Percentiles rank a stretch among this genome's conserved stretches.
These are phyloP conservation scores for Penicillium argentinense DNA, from an alignment of 495 filamentous ascomycete species.

Conservation along the genomic window DNA sequence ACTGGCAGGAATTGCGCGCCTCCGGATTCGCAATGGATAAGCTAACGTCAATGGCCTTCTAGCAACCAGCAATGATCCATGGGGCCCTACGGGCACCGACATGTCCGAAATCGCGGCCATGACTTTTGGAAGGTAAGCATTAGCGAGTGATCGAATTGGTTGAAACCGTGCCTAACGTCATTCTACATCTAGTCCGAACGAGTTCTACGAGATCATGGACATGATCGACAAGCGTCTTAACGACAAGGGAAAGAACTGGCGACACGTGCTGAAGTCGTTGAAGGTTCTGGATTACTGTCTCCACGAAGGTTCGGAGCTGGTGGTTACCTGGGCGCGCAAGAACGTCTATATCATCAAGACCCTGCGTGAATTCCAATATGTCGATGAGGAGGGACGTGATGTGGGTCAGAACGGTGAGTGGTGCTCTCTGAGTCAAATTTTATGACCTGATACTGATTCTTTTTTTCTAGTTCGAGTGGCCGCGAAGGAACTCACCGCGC, in stretches of 20 bases:
- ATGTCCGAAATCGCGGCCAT: slow-evolving; percentile 98
- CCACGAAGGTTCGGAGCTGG: slow-evolving; percentile 94
- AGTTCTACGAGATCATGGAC: slow-evolving; percentile 99
- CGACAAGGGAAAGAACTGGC: slow-evolving; percentile 99
- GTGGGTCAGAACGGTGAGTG: slow-evolving; percentile 89
- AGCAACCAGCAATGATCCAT: slow-evolving; percentile 99
- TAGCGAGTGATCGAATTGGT: background rate
- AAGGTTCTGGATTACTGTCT: slow-evolving; percentile 98
- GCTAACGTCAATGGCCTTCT: slow-evolving; percentile 8
- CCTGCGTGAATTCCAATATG: slow-evolving; percentile 90
- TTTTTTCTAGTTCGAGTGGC: slow-evolving; percentile 76
- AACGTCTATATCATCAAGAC: slow-evolving; percentile 99
- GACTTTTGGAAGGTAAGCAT: slow-evolving; percentile 89
- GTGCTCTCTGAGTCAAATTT: background rate
- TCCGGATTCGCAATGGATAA: slow-evolving; percentile 5
- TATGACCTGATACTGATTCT: background rate
- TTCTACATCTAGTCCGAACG: slow-evolving; percentile 67
- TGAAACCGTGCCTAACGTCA: slow-evolving; percentile 14
- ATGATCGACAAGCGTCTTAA: slow-evolving; percentile 99
- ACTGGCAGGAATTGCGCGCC: background rate
- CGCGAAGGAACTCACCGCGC: slow-evolving; percentile 92
- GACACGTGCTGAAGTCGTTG: slow-evolving; percentile 95
- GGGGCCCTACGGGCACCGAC: slow-evolving; percentile 96
- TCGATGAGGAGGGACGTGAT: slow-evolving; percentile 92
- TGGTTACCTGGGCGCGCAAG: slow-evolving; percentile 97